Percentiles rank a stretch among this genome's conserved stretches.
Conservation (phyloP, 2,329 filamentous ascomycete species). For the Beauveria pseudobassiana region DNA sequence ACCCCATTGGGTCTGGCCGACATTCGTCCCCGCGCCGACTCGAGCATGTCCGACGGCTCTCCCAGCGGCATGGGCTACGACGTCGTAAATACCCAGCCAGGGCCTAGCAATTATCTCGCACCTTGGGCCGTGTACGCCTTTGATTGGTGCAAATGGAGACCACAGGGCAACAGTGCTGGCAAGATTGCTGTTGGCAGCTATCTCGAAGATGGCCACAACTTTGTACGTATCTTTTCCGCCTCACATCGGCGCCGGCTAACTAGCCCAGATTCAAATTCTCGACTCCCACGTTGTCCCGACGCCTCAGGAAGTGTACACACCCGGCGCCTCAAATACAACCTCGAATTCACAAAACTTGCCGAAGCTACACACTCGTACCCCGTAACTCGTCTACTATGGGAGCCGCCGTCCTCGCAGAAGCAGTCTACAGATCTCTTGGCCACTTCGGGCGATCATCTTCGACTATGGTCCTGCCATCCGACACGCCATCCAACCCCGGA, state of each 20-base stretch:
- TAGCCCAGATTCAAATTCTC: constrained; percentile 81
- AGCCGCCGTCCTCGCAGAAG: constrained; percentile 90
- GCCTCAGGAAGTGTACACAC: constrained; percentile 58
- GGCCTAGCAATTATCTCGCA: constrained; percentile 88
- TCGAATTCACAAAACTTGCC: constrained; percentile 89
- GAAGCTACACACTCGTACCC: constrained; percentile 98
- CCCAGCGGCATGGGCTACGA: constrained; percentile 59
- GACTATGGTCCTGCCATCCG: constrained; percentile 86
- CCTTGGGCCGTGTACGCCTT: constrained; percentile 95
- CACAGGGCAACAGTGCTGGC: constrained; percentile 70
- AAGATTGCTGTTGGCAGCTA: constrained; percentile 96
- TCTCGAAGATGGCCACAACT: constrained; percentile 96
- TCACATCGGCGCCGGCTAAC: background rate
- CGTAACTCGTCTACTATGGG: constrained; percentile 91
- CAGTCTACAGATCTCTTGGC: constrained; percentile 91
- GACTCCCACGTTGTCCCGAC: constrained; percentile 75
- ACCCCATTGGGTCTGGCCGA: constrained; percentile 87
- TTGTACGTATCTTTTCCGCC: constrained; percentile 49
- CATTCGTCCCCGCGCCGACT: constrained; percentile 81
- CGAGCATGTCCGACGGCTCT: constrained; percentile 65
- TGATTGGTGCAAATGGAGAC: constrained; percentile 98
- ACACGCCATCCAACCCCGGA: constrained; percentile 46
- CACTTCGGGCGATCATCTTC: constrained; percentile 88
- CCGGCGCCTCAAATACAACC: constrained; percentile 62
- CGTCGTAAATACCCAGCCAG: constrained; percentile 52